Conservation (phyloP, 345 rosid species). For the Syzygium aqueum region DNA sequence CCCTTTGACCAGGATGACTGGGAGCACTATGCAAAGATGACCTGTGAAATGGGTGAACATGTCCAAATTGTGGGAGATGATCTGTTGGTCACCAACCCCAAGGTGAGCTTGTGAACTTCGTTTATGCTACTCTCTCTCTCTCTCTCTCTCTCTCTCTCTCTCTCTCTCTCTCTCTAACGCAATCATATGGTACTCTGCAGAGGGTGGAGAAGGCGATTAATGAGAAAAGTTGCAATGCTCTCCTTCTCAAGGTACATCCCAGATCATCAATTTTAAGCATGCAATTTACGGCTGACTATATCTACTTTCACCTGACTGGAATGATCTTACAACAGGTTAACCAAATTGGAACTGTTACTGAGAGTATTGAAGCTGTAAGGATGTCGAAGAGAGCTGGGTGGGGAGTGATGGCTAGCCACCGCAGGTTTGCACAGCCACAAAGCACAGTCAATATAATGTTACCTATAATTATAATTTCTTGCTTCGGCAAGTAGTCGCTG, state of each 20-base stretch:
- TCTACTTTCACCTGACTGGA: neutral
- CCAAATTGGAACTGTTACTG: constrained; percentile 96
- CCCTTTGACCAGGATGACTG: constrained; percentile 99
- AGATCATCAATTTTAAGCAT: neutral
- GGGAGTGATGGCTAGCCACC: constrained; percentile 99
- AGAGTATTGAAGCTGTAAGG: constrained; percentile 95
- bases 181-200: constrained; percentile 24
- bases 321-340: constrained; percentile 46
- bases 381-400: constrained; percentile 98
- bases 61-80: constrained; percentile 97
- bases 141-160: neutral
- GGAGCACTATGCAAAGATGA: constrained; percentile 76
- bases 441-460: neutral
- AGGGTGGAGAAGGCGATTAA: constrained; percentile 85
- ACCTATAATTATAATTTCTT: neutral
- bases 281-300: neutral
- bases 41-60: constrained; percentile 59
- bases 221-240: constrained; percentile 90
- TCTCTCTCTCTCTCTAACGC: neutral
- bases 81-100: constrained; percentile 94
- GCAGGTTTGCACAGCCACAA: constrained; percentile 20
- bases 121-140: neutral
- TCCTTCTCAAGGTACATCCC: constrained; percentile 68
- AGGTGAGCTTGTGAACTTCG: constrained; percentile 28
- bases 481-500: neutral